Conservation (phyloP, 2,329 filamentous ascomycete genomes). For the Aspergillus intermedius region DNA sequence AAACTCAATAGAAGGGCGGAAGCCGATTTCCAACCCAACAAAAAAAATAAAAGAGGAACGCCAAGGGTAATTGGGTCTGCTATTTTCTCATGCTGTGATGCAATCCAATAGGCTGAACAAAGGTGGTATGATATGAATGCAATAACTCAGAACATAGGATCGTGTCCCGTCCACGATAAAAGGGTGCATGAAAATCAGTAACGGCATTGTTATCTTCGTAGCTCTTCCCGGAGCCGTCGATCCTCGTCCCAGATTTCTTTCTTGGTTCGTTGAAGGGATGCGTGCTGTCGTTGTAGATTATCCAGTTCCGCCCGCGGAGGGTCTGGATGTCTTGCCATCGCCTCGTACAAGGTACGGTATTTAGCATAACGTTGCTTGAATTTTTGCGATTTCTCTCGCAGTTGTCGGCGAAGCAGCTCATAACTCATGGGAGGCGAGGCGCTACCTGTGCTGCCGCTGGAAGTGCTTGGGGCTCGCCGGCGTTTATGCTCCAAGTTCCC, state of each 20-base stretch:
- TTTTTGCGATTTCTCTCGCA: conserved; percentile 35
- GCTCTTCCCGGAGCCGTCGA: conserved; percentile 25
- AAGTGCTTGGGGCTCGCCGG: conserved; percentile 30
- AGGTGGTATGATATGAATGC: not conserved
- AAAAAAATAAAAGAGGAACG: not conserved
- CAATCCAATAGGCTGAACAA: not conserved
- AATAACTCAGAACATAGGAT: not conserved
- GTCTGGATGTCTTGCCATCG: conserved; percentile 32
- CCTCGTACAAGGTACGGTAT: conserved; percentile 52
- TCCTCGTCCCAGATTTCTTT: conserved; percentile 48
- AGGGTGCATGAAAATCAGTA: not conserved
- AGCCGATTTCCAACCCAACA: conserved; percentile 6
- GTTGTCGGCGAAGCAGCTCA: conserved; percentile 31
- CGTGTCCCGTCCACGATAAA: too few relatives aligned
- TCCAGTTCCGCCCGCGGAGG: conserved; percentile 47
- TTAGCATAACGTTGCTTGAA: conserved; percentile 55
- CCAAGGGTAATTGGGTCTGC: not conserved
- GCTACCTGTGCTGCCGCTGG: conserved; percentile 37
- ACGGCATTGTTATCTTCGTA: conserved; percentile 5
- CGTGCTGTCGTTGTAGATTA: conserved; percentile 49
- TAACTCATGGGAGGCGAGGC: conserved; percentile 34
- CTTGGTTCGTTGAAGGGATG: conserved; percentile 51
- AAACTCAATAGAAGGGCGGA: conserved; percentile 3
- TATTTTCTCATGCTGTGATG: not conserved
- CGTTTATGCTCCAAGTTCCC: conserved; percentile 38